A percentile compares a stretch with the other conserved stretches of the same genome.
Conservation (phyloP, 2,329 filamentous ascomycete species). For the Cytospora chrysosperma region DNA sequence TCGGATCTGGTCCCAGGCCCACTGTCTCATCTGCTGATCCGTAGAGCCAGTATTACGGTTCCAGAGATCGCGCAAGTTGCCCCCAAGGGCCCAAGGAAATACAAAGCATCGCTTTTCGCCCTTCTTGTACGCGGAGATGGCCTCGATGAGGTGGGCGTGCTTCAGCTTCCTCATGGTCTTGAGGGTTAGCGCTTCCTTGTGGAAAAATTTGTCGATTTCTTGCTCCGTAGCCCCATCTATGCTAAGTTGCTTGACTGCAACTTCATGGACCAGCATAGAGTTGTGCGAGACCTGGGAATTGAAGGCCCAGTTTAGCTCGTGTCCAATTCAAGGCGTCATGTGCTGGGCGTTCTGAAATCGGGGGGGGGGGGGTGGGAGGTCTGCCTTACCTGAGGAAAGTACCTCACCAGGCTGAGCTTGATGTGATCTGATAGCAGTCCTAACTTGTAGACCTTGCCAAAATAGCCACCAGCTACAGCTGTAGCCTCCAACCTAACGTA, state of each 20-base stretch:
- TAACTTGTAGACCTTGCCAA: not conserved
- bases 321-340: not conserved
- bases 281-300: not conserved
- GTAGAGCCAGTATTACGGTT: not conserved
- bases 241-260: not conserved
- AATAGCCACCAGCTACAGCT: not conserved
- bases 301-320: not conserved
- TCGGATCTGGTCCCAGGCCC: not conserved
- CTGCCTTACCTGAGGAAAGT: not conserved
- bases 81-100: not conserved
- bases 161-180: not conserved
- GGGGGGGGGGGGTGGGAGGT: no score
- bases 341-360: not conserved
- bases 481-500: not conserved
- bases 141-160: not conserved
- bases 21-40: not conserved
- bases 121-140: not conserved
- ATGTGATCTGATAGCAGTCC: not conserved
- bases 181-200: not conserved
- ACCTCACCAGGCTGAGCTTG: not conserved
- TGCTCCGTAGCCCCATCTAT: not conserved
- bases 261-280: not conserved
- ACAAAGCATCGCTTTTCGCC: not conserved
- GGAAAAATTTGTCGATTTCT: not conserved
- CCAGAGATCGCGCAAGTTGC: slow-evolving; percentile 1